These are phyloP conservation scores for Clathrus columnatus DNA, from an alignment of 768 basidiomycete genomes.

Conservation along the genomic window DNA sequence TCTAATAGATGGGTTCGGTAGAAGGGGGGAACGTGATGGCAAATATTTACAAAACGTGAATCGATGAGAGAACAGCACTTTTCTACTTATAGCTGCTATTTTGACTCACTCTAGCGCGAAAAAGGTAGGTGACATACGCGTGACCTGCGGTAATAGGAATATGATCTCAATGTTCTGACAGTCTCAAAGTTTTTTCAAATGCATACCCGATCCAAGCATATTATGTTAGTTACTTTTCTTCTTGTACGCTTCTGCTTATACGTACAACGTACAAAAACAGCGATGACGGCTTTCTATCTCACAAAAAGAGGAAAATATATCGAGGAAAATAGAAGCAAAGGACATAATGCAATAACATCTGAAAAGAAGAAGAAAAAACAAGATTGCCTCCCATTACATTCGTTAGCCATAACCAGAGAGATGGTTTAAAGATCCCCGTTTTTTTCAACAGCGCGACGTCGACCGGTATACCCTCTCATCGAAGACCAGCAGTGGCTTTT, in stretches of 20 bases:
- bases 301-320: neutral
- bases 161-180: too few relatives aligned
- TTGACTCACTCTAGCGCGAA: neutral
- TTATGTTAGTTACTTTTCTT: neutral
- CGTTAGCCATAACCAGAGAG: neutral
- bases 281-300: neutral
- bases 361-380: neutral
- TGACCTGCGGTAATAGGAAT: too few relatives aligned
- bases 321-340: neutral
- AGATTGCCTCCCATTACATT: neutral
- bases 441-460: neutral
- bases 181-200: too few relatives aligned
- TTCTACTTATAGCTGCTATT: neutral
- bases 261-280: neutral
- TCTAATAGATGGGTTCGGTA: neutral
- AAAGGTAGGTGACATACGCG: neutral
- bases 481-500: slow-evolving; percentile 90
- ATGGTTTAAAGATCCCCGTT: neutral
- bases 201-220: neutral
- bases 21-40: neutral
- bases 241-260: neutral
- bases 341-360: neutral
- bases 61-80: neutral
- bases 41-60: neutral
- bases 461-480: slow-evolving; percentile 33